Percentiles rank a stretch among this genome's conserved stretches.
These are phyloP conservation scores for Rhizophagus prolifer DNA, from an alignment of 192 early-diverging fungal genomes.

Conservation along the genomic window DNA sequence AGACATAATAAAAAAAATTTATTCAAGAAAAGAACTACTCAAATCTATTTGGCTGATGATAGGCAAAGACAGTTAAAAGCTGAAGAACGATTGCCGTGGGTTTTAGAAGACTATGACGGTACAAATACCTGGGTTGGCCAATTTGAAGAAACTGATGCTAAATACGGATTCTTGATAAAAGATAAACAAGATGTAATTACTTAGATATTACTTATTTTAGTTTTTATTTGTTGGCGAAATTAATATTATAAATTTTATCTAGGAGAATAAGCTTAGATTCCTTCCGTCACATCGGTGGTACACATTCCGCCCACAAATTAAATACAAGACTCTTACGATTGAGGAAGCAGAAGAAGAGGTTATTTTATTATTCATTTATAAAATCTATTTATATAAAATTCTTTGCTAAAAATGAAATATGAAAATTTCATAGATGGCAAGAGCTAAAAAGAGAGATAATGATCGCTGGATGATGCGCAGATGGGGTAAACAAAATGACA, in stretches of 20 bases:
- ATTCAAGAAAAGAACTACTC: conserved; percentile 80
- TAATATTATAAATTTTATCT: background rate
- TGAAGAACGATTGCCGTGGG: conserved; percentile 74
- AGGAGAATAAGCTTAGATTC: conserved; percentile 40
- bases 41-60: conserved; percentile 43
- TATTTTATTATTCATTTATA: background rate
- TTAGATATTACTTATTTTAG: background rate
- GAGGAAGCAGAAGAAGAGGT: conserved; percentile 74
- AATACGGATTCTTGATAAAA: conserved; percentile 66
- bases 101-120: conserved; percentile 73
- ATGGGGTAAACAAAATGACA: conserved; percentile 39
- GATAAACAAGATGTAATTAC: background rate
- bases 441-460: conserved; percentile 36
- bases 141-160: conserved; percentile 70
- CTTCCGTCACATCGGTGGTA: conserved; percentile 75
- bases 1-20: conserved; percentile 74
- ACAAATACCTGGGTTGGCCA: conserved; percentile 65
- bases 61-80: conserved; percentile 59
- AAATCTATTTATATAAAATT: background rate
- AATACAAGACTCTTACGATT: conserved; percentile 60
- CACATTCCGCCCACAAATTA: conserved; percentile 69
- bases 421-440: conserved; percentile 40
- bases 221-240: background rate
- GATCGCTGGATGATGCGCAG: conserved; percentile 55
- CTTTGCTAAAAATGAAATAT: background rate